Evolutionary conservation across 306 rosid species (phyloP).

Genomic region (Lathyrus sativus): DNA sequence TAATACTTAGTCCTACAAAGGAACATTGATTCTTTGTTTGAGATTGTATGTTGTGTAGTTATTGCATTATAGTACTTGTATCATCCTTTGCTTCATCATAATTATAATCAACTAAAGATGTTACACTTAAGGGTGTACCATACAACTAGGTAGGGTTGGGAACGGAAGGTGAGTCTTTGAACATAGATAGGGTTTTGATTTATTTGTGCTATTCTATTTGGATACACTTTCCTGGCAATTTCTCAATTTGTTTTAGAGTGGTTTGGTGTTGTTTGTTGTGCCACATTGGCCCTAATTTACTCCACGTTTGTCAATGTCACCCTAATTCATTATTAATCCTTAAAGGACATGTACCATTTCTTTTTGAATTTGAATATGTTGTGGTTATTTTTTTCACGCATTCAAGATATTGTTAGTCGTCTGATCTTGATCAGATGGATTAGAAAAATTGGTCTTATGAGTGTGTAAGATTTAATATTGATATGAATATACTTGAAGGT

Average conservation of each 20-base stretch:
- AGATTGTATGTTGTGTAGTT: slow-evolving; percentile 44
- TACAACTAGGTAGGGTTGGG: slow-evolving; percentile 42
- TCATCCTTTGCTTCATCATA: slow-evolving; percentile 35
- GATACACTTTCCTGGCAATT: slow-evolving; percentile 53
- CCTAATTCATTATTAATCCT: neutral
- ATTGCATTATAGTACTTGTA: slow-evolving; percentile 35
- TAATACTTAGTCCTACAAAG: slow-evolving; percentile 45
- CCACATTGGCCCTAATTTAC: slow-evolving; percentile 30
- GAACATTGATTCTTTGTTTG: slow-evolving; percentile 38
- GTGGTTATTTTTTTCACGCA: too few species aligned
- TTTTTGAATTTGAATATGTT: neutral
- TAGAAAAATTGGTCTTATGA: neutral
- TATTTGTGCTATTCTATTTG: slow-evolving; percentile 33
- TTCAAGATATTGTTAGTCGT: too few species aligned
- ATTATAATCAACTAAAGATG: slow-evolving; percentile 36
- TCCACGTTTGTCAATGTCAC: slow-evolving; percentile 19
- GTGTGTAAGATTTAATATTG: neutral
- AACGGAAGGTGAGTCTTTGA: slow-evolving; percentile 38
- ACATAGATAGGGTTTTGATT: slow-evolving; percentile 24
- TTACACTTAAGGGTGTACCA: slow-evolving; percentile 26
- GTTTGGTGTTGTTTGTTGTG: slow-evolving; percentile 15
- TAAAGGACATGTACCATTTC: neutral
- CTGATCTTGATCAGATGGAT: too few species aligned
- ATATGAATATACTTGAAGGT: slow-evolving; percentile 11
- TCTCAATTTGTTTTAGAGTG: slow-evolving; percentile 30